Evolutionary conservation across 1,284 basidiomycete genomes (phyloP).

Genomic region (Farysia itapuensis): DNA sequence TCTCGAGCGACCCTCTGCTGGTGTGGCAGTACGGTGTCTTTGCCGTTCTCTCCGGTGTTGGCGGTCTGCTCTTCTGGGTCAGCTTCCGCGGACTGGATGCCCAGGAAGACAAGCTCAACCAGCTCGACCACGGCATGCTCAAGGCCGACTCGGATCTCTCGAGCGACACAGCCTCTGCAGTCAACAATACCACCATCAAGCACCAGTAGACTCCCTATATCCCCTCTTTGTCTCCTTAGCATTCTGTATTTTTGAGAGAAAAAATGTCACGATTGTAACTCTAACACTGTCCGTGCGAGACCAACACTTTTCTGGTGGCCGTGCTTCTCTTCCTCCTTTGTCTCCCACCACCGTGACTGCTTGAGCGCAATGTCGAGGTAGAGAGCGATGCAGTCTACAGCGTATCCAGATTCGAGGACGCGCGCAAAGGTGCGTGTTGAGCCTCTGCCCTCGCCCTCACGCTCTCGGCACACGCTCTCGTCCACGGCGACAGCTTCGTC

Average conservation of each 20-base stretch:
- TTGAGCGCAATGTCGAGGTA: too few relatives aligned
- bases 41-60: slow-evolving; percentile 64
- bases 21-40: slow-evolving; percentile 65
- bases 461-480: slow-evolving; percentile 1
- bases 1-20: slow-evolving; percentile 65
- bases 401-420: slow-evolving; percentile 23
- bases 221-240: too few relatives aligned
- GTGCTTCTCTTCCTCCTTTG: too few relatives aligned
- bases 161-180: too few relatives aligned
- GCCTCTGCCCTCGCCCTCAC: slow-evolving; percentile 2
- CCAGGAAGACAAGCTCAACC: slow-evolving; percentile 64
- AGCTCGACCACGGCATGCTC: slow-evolving; percentile 34
- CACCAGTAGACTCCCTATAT: too few relatives aligned
- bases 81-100: slow-evolving; percentile 68
- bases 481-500: neutral
- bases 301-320: too few relatives aligned
- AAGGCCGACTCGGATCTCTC: neutral
- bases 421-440: slow-evolving; percentile 29
- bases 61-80: slow-evolving; percentile 68
- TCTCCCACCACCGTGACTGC: too few relatives aligned
- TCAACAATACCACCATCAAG: too few relatives aligned
- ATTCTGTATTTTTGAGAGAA: too few relatives aligned
- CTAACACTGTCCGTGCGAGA: too few relatives aligned
- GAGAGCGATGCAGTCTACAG: neutral
- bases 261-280: too few relatives aligned